Conservation (phyloP, 1,284 basidiomycete species). For the Ceraceosorus guamensis region DNA sequence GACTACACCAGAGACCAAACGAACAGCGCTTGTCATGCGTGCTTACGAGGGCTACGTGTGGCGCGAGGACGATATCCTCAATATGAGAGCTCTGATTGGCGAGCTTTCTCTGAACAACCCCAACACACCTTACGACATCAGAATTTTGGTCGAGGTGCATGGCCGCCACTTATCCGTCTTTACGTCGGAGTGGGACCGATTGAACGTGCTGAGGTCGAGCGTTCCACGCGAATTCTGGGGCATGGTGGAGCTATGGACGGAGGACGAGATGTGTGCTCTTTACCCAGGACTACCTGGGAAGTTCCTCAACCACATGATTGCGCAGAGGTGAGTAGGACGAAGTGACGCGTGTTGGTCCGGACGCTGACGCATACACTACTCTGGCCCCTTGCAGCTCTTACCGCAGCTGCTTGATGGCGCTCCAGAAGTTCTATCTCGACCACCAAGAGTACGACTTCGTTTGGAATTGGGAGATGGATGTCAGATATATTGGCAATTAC, state of each 20-base stretch:
- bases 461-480: slow-evolving; percentile 49
- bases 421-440: slow-evolving; percentile 48
- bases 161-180: slow-evolving; percentile 43
- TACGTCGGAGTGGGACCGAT: slow-evolving; percentile 47
- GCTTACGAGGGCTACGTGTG: slow-evolving; percentile 46
- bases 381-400: slow-evolving; percentile 27
- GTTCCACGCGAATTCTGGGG: slow-evolving; percentile 49
- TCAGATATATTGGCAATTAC: slow-evolving; percentile 48
- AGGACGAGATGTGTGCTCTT: slow-evolving; percentile 46
- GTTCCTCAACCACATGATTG: slow-evolving; percentile 48
- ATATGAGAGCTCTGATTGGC: slow-evolving; percentile 46
- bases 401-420: slow-evolving; percentile 46
- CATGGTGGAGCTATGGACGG: slow-evolving; percentile 47
- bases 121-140: slow-evolving; percentile 45
- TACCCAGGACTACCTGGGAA: slow-evolving; percentile 46
- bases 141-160: slow-evolving; percentile 48
- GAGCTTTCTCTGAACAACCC: slow-evolving; percentile 48
- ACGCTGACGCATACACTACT: background rate
- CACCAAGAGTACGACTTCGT: slow-evolving; percentile 48
- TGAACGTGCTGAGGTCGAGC: slow-evolving; percentile 41
- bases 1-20: slow-evolving; percentile 42
- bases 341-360: background rate
- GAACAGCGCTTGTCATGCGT: slow-evolving; percentile 46
- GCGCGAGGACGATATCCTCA: slow-evolving; percentile 48
- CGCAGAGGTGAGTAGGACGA: slow-evolving; percentile 19